Conservation (phyloP, 2,329 filamentous ascomycete species). For the Neonectria sp. region DNA sequence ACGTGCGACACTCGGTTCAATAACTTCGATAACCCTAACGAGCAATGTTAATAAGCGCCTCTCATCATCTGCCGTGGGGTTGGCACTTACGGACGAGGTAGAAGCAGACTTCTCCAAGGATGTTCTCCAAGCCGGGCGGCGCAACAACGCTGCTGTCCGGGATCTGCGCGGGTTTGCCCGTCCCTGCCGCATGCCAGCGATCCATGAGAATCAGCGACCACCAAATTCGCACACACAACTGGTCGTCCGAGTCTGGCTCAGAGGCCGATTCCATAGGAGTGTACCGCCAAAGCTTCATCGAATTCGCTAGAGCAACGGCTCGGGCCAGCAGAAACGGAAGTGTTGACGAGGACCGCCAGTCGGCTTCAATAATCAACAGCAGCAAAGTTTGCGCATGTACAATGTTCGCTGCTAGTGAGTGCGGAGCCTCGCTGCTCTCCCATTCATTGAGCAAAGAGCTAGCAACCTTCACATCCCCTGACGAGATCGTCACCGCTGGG, state of each 20-base stretch:
- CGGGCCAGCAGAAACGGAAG: slow-evolving; percentile 70
- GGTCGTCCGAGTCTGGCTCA: slow-evolving; percentile 73
- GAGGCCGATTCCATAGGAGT: slow-evolving; percentile 61
- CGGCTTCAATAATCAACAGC: slow-evolving; percentile 76
- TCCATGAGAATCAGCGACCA: slow-evolving; percentile 81
- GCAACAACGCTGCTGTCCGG: slow-evolving; percentile 74
- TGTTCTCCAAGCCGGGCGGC: slow-evolving; percentile 69
- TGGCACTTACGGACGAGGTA: slow-evolving; percentile 74
- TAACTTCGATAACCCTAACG: slow-evolving; percentile 69
- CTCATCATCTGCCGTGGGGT: too few relatives aligned
- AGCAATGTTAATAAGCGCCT: slow-evolving; percentile 29
- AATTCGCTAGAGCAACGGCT: slow-evolving; percentile 76
- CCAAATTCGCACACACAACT: slow-evolving; percentile 76
- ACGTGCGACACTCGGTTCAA: slow-evolving; percentile 60
- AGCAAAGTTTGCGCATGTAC: slow-evolving; percentile 78
- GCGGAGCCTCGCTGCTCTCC: slow-evolving; percentile 61
- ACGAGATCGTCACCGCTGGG: slow-evolving; percentile 62
- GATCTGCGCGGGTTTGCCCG: slow-evolving; percentile 73
- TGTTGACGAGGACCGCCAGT: slow-evolving; percentile 66
- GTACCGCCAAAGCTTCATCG: slow-evolving; percentile 70
- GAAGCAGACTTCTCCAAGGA: slow-evolving; percentile 76
- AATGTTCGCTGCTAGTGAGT: slow-evolving; percentile 60
- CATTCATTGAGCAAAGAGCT: slow-evolving; percentile 66
- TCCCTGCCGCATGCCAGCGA: slow-evolving; percentile 80
- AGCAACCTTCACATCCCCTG: slow-evolving; percentile 61